These are phyloP conservation scores for Suhomyces xylopsoci DNA, from an alignment of 805 yeast genomes.

Conservation along the genomic window DNA sequence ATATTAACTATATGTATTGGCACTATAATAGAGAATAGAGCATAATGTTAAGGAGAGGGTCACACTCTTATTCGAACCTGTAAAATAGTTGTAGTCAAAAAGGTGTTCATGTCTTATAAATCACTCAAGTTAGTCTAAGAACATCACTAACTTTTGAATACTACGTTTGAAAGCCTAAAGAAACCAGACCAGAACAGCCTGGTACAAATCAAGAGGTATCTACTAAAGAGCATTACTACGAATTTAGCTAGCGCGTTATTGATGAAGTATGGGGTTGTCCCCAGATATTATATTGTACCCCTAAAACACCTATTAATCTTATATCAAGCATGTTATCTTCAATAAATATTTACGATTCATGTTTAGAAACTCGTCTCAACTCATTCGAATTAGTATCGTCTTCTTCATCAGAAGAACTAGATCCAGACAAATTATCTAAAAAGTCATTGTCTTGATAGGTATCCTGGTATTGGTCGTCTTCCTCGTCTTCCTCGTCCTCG, in stretches of 20 bases:
- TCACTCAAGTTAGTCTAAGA: neutral
- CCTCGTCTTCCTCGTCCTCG: conserved; percentile 23
- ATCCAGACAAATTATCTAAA: conserved; percentile 41
- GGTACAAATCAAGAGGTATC: neutral
- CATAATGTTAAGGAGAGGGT: neutral
- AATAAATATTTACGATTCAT: conserved; percentile 2
- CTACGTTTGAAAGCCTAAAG: neutral
- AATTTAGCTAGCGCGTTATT: neutral
- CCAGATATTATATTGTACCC: neutral
- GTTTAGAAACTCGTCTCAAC: conserved; percentile 36
- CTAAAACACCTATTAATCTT: neutral
- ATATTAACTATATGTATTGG: neutral
- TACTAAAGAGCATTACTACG: neutral
- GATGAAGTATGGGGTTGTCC: neutral
- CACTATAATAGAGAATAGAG: neutral
- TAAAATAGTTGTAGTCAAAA: neutral
- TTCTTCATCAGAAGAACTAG: conserved; percentile 43
- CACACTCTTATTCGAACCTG: neutral
- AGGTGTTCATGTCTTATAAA: neutral
- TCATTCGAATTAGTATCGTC: conserved; percentile 29
- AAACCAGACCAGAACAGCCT: neutral
- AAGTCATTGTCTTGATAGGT: conserved; percentile 29
- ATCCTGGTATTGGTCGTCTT: conserved; percentile 18
- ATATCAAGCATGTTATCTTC: neutral
- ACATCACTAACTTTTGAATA: neutral